These are phyloP conservation scores for Knoxia roxburghii DNA, from an alignment of 257 asterid genomes.

Conservation along the genomic window DNA sequence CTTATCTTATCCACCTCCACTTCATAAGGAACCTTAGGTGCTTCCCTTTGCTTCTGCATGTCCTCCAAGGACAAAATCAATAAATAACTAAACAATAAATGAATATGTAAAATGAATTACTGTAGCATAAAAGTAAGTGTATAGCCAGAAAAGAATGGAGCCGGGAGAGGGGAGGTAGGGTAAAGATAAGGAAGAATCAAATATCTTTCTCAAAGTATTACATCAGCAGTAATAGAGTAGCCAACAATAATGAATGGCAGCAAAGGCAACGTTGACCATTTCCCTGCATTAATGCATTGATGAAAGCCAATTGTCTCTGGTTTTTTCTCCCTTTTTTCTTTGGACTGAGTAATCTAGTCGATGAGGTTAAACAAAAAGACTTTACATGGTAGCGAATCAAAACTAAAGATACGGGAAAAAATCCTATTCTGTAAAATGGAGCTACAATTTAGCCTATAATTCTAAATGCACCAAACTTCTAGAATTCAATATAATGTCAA, in stretches of 20 bases:
- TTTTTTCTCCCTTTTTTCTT: not conserved
- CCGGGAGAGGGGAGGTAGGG: not conserved
- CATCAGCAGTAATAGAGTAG: not conserved
- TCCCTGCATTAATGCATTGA: not conserved
- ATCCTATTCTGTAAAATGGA: not conserved
- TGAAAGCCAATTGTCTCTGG: not conserved
- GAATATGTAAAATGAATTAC: not conserved
- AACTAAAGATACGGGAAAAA: not conserved
- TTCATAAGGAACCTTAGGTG: constrained; percentile 44
- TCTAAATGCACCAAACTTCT: not conserved
- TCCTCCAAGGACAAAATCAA: constrained; percentile 13
- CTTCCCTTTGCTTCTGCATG: constrained; percentile 77
- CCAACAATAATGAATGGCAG: not conserved
- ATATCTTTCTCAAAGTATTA: not conserved
- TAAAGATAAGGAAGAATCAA: not conserved
- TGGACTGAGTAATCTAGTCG: not conserved
- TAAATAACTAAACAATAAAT: not conserved
- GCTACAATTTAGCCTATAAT: not conserved
- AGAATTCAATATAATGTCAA: not conserved
- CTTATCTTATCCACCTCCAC: constrained; percentile 57
- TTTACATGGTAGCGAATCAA: not conserved
- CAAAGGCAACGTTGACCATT: not conserved
- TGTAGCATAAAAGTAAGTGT: not conserved
- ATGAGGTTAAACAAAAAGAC: not conserved
- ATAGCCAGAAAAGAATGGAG: not conserved